Base-by-base conservation (phyloP, 2,329 filamentous ascomycete species). In the Chaetomiaceae sp. region DNA sequence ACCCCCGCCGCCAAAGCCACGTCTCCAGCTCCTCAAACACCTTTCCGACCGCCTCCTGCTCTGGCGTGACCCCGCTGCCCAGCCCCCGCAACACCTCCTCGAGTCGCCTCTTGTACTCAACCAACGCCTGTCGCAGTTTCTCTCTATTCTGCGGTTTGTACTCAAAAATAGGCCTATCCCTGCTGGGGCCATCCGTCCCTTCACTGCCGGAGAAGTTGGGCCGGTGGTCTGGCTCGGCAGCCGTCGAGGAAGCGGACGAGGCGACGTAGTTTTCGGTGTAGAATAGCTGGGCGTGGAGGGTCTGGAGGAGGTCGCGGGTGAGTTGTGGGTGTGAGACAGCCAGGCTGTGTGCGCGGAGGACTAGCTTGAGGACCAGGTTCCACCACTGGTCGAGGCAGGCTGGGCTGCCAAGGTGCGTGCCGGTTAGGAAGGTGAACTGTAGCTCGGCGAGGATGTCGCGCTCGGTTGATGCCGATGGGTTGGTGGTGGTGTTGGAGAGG, bases 361-460 rank as follows among this genome's bases (percentile, higher is more conserved):
- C 61, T 31, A 83, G 63, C 44, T 71, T 74, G 36, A 78, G 71
- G 3, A 77, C 65, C 56, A 82, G 73, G 61, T 82, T 74, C 71
- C 76, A 80, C 82, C 82, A 85, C 57, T 85, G 81, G 56, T 83
- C 79, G 39, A 83, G 70, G 59, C 82, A 85, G 8, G 79, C 72
- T 38, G 78, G 69, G 63, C 83, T 85, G 37, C 78, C 76, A 1
- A 85, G 74, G 51, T 81, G 73, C 64, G 78, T 75, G 34, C 81
- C 82, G 0, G 76, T 77, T 4, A 85, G 61, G 60, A 79, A 85
- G 38, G 76, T 75, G 63, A 85, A 79, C 59, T 85, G 82, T 2
- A 85, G 65, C 63, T 86, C 82, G 43, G 81, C 82, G 5, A 81
- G 65, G 23, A 85, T 66, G 50, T 81, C 76, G 1, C 70, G 68